Evolutionary conservation across 1,139 yeast genomes (phyloP).

Genomic region (Arxiozyma bovina): DNA sequence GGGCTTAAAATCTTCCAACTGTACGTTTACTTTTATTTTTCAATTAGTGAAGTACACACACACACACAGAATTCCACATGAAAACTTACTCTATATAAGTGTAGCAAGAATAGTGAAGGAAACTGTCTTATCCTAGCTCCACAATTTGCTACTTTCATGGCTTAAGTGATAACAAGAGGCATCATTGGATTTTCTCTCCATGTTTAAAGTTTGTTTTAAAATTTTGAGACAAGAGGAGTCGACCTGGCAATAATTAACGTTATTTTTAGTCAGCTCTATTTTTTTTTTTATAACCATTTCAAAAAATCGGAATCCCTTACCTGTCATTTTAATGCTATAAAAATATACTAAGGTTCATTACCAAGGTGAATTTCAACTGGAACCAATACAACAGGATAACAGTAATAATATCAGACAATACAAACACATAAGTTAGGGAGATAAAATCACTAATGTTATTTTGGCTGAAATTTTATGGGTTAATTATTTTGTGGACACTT

Average conservation of each 20-base stretch:
- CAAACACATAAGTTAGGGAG: not conserved
- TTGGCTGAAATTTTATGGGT: not conserved
- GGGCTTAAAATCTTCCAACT: too few relatives aligned
- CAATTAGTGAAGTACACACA: not conserved
- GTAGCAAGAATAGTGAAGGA: too few relatives aligned
- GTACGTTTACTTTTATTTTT: too few relatives aligned
- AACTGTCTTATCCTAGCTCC: too few relatives aligned
- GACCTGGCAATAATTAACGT: too few relatives aligned
- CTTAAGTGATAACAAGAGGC: too few relatives aligned
- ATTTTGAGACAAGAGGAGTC: too few relatives aligned
- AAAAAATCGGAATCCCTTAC: not conserved
- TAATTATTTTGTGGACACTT: not conserved
- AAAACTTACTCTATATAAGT: too few relatives aligned
- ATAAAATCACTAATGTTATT: not conserved
- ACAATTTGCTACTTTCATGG: not conserved
- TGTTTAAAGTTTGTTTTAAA: not conserved
- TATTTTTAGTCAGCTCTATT: not conserved
- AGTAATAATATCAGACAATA: not conserved
- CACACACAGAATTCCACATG: not conserved
- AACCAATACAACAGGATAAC: not conserved
- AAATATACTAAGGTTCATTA: not conserved
- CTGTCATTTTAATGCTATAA: not conserved
- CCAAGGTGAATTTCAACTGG: not conserved
- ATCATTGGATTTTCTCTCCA: not conserved
- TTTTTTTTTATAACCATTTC: too few relatives aligned